Evolutionary conservation across 305 asterid species (phyloP), one percentile per base, ranked within the genome.

Genomic region (Fraxinus ornus): DNA sequence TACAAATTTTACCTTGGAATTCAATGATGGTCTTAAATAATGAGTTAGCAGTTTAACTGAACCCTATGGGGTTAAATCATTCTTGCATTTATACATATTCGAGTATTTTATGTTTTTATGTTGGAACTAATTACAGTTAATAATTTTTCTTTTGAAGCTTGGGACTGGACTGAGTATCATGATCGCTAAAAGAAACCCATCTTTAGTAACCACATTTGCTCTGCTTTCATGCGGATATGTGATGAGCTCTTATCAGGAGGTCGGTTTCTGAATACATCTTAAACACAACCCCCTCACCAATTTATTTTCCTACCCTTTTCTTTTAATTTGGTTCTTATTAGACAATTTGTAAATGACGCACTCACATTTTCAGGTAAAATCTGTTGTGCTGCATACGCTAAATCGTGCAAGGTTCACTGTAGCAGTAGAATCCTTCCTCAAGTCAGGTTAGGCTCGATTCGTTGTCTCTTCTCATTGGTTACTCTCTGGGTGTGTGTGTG

Each of bases 231-330:
- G 93, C 83, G 99, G 98, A 89, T 96, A 96, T 87, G 71, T 96
- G 81, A 79, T 93, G 92, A 94, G 99, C 92, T 93, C 99, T 84
- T 96, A 93, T 86, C 93, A 89, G 87, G 99, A 96, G 99, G 99
- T 96, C 76, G 57, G 87, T 5, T 86, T 37, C 81, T 73, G 79
- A 72, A 81, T 79, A 80, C 37, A 77, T 81, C 80, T 75, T 75
- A 36, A 22, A 30, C 19, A 39, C 80, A 30, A 44, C 47, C 76
- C 78, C 71, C 52, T 17, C 28, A 13, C 30, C 7, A 60, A 60
- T 60, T 35, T 5, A 76, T 24, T 75, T 49, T 52, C 39, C 64
- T 5, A 64, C 0, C 39, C 81, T 41, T 55, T 44, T 84, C 28
- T 64, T 75, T 66, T 44, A 36, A 33, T 9, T 15, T 19, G 7